These are phyloP conservation scores for Cruciata laevipes DNA, from an alignment of 257 asterid genomes.

Conservation along the genomic window DNA sequence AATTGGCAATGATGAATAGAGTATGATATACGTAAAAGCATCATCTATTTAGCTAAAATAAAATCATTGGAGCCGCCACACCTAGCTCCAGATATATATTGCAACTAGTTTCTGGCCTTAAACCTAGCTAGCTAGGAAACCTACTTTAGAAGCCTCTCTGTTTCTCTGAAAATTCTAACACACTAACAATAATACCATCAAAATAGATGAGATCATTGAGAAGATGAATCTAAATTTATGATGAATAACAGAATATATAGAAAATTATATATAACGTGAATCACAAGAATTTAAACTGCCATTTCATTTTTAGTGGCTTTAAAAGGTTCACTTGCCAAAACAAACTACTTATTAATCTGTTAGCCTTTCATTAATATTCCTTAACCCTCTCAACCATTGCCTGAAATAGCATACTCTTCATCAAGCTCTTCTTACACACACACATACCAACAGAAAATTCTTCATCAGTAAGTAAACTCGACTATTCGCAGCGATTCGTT, in stretches of 20 bases:
- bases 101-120: constrained; percentile 30
- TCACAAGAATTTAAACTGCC: constrained; percentile 27
- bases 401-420: background rate
- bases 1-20: background rate
- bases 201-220: constrained; percentile 10
- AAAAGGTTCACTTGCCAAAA: constrained; percentile 30
- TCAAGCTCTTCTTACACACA: background rate
- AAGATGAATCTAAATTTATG: constrained; percentile 1
- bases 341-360: constrained; percentile 11
- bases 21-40: background rate
- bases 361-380: constrained; percentile 3
- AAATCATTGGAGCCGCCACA: background rate
- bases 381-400: background rate
- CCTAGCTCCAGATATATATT: background rate
- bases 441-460: background rate
- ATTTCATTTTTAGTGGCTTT: constrained; percentile 21
- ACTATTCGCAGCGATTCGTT: background rate
- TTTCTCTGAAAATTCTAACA: constrained; percentile 5
- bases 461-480: background rate
- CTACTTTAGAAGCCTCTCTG: constrained; percentile 18
- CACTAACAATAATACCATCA: constrained; percentile 7
- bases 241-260: background rate
- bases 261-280: constrained; percentile 32
- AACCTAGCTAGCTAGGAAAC: constrained; percentile 21
- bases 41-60: too few relatives aligned